These are phyloP conservation scores for Helenozyma baotianmanensis DNA, from an alignment of 805 yeast genomes.

Conservation along the genomic window DNA sequence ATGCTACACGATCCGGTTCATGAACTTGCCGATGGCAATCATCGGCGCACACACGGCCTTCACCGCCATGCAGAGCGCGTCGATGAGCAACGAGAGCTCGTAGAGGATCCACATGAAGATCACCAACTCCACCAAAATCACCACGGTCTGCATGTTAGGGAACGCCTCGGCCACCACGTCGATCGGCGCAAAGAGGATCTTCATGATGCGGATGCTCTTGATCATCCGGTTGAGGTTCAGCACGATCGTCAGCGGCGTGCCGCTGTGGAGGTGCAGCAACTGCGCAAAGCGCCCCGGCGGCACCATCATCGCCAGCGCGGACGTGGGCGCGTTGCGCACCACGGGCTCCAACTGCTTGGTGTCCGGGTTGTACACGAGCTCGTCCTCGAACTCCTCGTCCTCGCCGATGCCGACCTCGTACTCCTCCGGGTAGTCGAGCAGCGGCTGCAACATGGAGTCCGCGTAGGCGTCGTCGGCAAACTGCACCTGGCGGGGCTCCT, in stretches of 20 bases:
- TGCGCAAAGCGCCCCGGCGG: neutral
- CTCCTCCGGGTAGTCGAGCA: constrained; percentile 14
- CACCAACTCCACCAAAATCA: constrained; percentile 33
- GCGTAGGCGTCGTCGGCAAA: neutral
- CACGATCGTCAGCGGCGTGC: constrained; percentile 7
- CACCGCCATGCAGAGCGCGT: constrained; percentile 42
- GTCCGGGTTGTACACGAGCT: constrained; percentile 27
- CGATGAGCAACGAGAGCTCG: constrained; percentile 37
- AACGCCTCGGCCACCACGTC: constrained; percentile 34
- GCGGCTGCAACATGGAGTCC: constrained; percentile 1
- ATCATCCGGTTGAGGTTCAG: constrained; percentile 28
- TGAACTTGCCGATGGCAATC: constrained; percentile 41
- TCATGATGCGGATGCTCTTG: constrained; percentile 33
- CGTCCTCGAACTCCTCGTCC: constrained; percentile 21
- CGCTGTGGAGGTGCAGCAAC: constrained; percentile 3
- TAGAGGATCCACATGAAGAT: constrained; percentile 40
- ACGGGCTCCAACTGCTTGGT: constrained; percentile 27
- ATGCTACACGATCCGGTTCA: constrained; percentile 37
- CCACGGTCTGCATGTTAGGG: constrained; percentile 36
- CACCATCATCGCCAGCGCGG: constrained; percentile 1
- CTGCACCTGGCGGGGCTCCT: neutral
- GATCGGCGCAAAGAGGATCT: constrained; percentile 35
- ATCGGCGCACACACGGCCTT: constrained; percentile 44
- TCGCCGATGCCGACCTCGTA: constrained; percentile 25
- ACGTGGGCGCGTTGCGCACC: constrained; percentile 18